Base-by-base conservation (phyloP, 495 filamentous ascomycete genomes). In the Aspergillus kassunensis region DNA sequence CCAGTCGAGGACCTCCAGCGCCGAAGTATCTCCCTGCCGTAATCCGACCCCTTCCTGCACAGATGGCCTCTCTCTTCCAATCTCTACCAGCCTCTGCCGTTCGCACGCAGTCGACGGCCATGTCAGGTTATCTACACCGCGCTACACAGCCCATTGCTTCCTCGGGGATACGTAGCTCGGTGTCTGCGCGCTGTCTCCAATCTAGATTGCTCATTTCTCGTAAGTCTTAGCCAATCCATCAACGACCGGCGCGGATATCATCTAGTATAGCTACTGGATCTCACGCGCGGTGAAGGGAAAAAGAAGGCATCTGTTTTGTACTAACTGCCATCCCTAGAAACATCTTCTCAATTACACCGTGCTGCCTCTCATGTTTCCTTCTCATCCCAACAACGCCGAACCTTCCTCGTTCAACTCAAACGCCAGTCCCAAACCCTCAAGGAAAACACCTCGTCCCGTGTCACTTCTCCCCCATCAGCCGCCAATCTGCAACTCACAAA, bases 361-460 rank as follows among this genome's bases (percentile, higher is more conserved):
- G 24, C 53, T 31, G 34, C 41, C 23, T 44, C 49, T 44, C 56
- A 43, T 21, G 54, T 56, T 13, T 42, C 49, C 20, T 15, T 60
- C 46, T 44, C 59, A 36, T 52, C 56, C 41, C 63, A 59, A 33
- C 69, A 74, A 63, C 62, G 58, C 43, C 67, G 71, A 48, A 69
- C 67, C 33, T 77, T 75, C 59, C 53, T 75, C 47, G 68, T 67
- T 15, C 67, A 70, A 62, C 72, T 64, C 58, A 62, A 62, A 59
- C 67, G 61, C 15, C 60, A 71, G 55, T 60, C 72, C 53, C 70
- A 71, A 56, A 66, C 68, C 44, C 54, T 71, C 13, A 70, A 68
- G 59, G 64, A 68, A 50, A 68, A 61, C 64, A 46, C 55, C 49
- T 55, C 63, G 23, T 61, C 65, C 48, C 57, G 60, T 40, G 34